Evolutionary conservation across 305 asterid genomes (phyloP), one percentile per base, ranked within the genome.

Genomic region (Plantago lanceolata): DNA sequence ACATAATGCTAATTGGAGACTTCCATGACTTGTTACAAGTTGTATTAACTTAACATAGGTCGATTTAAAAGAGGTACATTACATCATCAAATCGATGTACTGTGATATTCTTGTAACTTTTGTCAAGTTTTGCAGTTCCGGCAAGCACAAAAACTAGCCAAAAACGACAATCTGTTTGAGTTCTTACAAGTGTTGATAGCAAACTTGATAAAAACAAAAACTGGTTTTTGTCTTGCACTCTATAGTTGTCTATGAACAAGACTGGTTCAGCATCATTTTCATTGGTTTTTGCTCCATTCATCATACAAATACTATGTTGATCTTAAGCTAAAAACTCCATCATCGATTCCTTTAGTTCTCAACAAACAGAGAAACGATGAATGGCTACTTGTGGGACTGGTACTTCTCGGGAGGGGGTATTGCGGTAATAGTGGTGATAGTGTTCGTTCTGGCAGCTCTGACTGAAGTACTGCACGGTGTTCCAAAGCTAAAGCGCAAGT

Each of bases 401-500:
- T 40, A 8, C 15, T 40, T 9, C 45, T 9, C 14, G 16, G 45
- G 45, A 40, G 45, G 45, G 15, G 45, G 3, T 9, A 40, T 40
- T 12, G 15, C 45, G 45, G 1, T 86, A 48, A 85, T 93, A 47
- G 76, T 84, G 11, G 71, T 63, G 31, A 69, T 73, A 24, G 87
- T 82, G 12, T 80, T 82, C 62, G 18, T 78, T 24, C 49, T 78
- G 16, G 88, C 95, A 0, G 70, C 59, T 24, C 73, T 57, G 2
- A 65, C 68, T 4, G 96, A 89, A 56, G 13, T 82, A 18, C 33
- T 88, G 71, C 78, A 94, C 1, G 64, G 8, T 26, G 31, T 59
- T 16, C 71, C 74, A 6, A 26, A n/a, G 14, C 1, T 70, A 31
- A 75, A 64, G 37, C 73, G 24, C 40, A 61, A 62, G 17, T 65